Evolutionary conservation across 2,329 filamentous ascomycete genomes (phyloP).

Genomic region (Colletotrichum eleusines): DNA sequence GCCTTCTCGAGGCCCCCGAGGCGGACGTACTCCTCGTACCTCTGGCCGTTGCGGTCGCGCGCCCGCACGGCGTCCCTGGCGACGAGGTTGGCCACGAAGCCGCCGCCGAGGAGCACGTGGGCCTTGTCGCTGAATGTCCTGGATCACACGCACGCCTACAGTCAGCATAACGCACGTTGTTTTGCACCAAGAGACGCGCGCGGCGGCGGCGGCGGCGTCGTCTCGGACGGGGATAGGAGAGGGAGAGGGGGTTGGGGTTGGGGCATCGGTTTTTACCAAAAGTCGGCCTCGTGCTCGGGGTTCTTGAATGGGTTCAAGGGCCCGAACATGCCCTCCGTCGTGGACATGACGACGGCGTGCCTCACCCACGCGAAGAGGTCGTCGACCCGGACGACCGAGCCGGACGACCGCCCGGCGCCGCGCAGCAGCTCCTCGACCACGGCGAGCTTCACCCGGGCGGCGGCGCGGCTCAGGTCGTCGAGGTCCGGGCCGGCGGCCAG

Average conservation of each 20-base stretch:
- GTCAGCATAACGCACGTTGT: background rate
- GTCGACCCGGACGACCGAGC: background rate
- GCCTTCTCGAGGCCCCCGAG: background rate
- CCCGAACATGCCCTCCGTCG: constrained; percentile 29
- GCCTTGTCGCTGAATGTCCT: constrained; percentile 16
- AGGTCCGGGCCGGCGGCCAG: constrained; percentile 21
- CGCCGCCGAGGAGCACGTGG: constrained; percentile 10
- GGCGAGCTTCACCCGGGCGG: background rate
- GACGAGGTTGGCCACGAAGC: background rate
- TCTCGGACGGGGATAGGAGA: too few relatives aligned
- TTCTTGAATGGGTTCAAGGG: constrained; percentile 34
- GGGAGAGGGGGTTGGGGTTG: too few relatives aligned
- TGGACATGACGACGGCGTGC: constrained; percentile 5
- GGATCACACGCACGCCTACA: too few relatives aligned
- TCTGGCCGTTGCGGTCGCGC: constrained; percentile 11
- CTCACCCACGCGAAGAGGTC: constrained; percentile 27
- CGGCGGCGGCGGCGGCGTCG: too few relatives aligned
- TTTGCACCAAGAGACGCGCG: background rate
- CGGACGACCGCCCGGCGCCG: background rate
- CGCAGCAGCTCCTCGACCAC: background rate
- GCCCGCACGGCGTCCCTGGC: constrained; percentile 19
- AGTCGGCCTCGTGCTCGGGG: constrained; percentile 26
- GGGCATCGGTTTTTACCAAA: background rate
- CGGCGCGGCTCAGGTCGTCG: constrained; percentile 3
- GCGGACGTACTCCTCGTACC: constrained; percentile 21